Evolutionary conservation across 225 moss, liverwort and hornwort genomes (phyloP), one percentile per base, ranked within the genome.

Genomic region (Physcomitrellopsis africana): DNA sequence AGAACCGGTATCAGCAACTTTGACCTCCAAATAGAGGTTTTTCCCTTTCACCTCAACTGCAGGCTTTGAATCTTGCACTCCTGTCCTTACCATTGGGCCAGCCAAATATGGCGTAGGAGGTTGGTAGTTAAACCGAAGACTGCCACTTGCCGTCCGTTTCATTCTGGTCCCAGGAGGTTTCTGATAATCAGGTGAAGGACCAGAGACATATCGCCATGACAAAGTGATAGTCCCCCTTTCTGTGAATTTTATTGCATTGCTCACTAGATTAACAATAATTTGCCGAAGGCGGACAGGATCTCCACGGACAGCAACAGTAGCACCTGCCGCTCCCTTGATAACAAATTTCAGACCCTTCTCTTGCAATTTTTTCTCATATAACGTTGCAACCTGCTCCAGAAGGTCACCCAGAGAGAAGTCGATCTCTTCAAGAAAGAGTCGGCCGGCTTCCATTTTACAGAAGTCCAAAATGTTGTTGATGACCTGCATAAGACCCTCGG

Each of bases 221-320:
- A 97, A 72, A 24, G 78, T 68, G 2, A 97, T 81, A 11, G 64
- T 68, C 26, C 96, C 94, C 8, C 77, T 76, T 46, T 91, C 87
- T 0, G 96, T 97, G 55, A 92, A 97, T 24, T 92, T 91, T 0
- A 97, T 82, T 10, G 92, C 91, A 75, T 97, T 97, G 77, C 86
- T 94, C 11, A 97, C 86, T 68, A 97, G 77, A 53, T 94, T 94
- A 2, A 80, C 10, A 55, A 97, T 62, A 37, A 96, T 86, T 84
- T 96, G 96, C 24, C 96, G 94, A 5, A 96, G 91, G 52, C 94
- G 92, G 16, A 96, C 94, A 74, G 94, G 96, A 80, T 96, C 96
- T 19, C 96, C 94, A 32, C 90, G 91, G 11, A 94, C 84, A 54
- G 92, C 76, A 78, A 85, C 70, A 72, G 79, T 81, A 2, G 80